Percentiles rank a stretch among this genome's conserved stretches.
phyloP scores from a whole-genome alignment of 768 basidiomycete species.

The Calocybe cyanea region DNA sequence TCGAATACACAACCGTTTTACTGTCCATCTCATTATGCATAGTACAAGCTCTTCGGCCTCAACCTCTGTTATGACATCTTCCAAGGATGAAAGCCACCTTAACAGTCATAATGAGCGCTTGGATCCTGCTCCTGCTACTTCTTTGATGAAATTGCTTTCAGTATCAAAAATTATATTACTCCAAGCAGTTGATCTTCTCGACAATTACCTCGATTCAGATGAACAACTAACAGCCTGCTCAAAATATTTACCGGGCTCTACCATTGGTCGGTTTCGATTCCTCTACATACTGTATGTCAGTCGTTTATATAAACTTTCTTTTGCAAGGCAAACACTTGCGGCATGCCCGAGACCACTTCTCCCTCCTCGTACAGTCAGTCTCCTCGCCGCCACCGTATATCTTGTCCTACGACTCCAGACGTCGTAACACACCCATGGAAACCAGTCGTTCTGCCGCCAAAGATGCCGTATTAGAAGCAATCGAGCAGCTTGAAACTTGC shows the following conservation, averaged over 20 bases:
- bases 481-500: conserved; percentile 51
- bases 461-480: conserved; percentile 49
- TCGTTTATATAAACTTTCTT: conserved; percentile 1
- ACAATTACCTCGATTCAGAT: conserved; percentile 61
- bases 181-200: conserved; percentile 72
- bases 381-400: conserved; percentile 41
- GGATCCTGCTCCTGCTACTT: conserved; percentile 13
- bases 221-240: conserved; percentile 67
- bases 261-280: conserved; percentile 58
- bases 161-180: conserved; percentile 65
- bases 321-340: conserved; percentile 76
- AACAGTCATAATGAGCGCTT: conserved; percentile 13
- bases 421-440: conserved; percentile 84
- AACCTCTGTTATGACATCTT: conserved; percentile 24
- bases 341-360: conserved; percentile 82
- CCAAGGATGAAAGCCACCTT: conserved; percentile 10
- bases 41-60: conserved; percentile 25
- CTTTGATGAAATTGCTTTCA: conserved; percentile 54
- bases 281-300: conserved; percentile 4
- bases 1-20: conserved; percentile 6
- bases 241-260: conserved; percentile 80
- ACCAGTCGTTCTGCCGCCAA: conserved; percentile 56
- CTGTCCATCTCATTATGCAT: conserved; percentile 79
- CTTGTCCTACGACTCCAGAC: conserved; percentile 73
- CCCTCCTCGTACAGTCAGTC: conserved; percentile 57